These are phyloP conservation scores for Lagenaria siceraria DNA, from an alignment of 306 rosid species.

Conservation along the genomic window DNA sequence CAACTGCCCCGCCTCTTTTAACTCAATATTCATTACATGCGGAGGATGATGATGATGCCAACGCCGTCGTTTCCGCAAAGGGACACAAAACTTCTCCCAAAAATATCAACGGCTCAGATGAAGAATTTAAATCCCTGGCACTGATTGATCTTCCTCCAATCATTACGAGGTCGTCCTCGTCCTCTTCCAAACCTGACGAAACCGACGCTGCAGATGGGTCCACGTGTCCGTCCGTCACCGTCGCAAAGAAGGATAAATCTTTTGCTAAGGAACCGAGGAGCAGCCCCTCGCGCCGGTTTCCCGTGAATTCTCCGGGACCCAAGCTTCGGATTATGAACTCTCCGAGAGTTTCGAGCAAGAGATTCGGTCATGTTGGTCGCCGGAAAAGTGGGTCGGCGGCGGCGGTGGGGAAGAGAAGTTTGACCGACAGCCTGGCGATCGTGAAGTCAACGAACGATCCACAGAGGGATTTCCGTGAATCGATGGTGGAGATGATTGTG, in stretches of 20 bases:
- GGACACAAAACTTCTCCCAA: conserved; percentile 28
- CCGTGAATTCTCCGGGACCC: conserved; percentile 45
- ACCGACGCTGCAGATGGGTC: not conserved
- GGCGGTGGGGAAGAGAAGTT: conserved; percentile 20
- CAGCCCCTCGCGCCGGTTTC: conserved; percentile 24
- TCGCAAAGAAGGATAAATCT: conserved; percentile 8
- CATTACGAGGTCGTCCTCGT: conserved; percentile 36
- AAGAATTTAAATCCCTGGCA: conserved; percentile 27
- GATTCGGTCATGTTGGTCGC: conserved; percentile 11
- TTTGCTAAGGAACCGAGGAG: conserved; percentile 12
- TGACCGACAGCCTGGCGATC: conserved; percentile 59
- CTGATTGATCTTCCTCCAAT: conserved; percentile 56
- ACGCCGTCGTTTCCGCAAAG: not conserved
- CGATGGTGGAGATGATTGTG: conserved; percentile 97
- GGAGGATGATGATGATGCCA: not conserved
- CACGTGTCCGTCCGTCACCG: not conserved
- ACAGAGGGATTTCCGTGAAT: conserved; percentile 74
- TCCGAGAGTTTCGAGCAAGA: conserved; percentile 35
- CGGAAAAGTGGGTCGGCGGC: conserved; percentile 29
- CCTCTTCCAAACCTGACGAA: not conserved
- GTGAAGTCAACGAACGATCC: conserved; percentile 77
- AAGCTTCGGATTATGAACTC: conserved; percentile 43
- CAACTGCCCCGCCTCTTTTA: not conserved
- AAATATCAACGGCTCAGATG: conserved; percentile 24
- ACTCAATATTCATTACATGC: not conserved